These are phyloP conservation scores for Boletus mariae DNA, from an alignment of 1,284 basidiomycete species.

Conservation along the genomic window DNA sequence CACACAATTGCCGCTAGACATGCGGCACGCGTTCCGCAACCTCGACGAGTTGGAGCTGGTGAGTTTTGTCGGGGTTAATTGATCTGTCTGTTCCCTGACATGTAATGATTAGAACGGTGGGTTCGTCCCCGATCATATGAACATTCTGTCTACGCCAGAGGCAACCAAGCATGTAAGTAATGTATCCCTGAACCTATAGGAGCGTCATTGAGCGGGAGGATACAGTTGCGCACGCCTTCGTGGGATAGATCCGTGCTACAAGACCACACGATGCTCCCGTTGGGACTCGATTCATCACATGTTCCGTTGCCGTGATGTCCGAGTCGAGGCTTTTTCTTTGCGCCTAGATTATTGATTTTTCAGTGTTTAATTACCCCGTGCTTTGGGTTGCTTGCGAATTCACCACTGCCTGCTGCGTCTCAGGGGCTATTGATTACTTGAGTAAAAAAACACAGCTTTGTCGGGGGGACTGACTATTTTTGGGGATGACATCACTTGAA, in stretches of 20 bases:
- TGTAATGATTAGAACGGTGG: constrained; percentile 49
- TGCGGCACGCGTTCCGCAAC: constrained; percentile 61
- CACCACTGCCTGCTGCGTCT: background rate
- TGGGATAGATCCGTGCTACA: constrained; percentile 33
- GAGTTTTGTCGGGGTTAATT: constrained; percentile 23
- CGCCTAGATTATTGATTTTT: background rate
- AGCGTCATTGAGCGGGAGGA: constrained; percentile 6
- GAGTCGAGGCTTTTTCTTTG: background rate
- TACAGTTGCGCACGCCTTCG: constrained; percentile 19
- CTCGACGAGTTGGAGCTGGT: constrained; percentile 61
- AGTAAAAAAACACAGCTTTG: background rate
- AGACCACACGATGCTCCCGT: constrained; percentile 52
- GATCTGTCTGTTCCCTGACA: background rate
- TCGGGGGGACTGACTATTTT: background rate
- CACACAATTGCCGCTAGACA: constrained; percentile 65
- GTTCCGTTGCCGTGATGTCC: constrained; percentile 20
- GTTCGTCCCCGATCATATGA: constrained; percentile 71
- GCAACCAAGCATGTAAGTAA: constrained; percentile 57
- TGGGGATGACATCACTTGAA: background rate
- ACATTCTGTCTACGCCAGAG: constrained; percentile 57
- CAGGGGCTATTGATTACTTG: background rate
- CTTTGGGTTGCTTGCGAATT: background rate
- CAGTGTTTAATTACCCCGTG: background rate
- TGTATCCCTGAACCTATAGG: background rate
- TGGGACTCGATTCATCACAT: constrained; percentile 43